Base-by-base conservation (phyloP, 1,284 basidiomycete species). In the Heliocybe sulcata region DNA sequence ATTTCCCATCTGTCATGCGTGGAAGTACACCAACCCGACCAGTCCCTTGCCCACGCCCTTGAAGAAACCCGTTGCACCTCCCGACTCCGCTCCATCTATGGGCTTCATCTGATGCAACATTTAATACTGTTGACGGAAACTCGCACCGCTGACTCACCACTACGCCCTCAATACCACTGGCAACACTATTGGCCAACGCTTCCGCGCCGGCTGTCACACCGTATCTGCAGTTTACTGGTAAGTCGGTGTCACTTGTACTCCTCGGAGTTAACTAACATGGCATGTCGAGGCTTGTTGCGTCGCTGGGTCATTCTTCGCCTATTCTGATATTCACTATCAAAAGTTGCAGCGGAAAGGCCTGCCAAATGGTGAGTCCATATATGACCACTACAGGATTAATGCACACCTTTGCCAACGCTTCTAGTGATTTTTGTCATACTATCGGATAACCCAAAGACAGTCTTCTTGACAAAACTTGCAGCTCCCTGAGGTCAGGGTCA, bases 391-490 rank as follows among this genome's bases (percentile, higher is more conserved):
- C 20, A 14, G 14, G 12, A 47, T 29, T 23, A 22, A 48, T 31
- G 51, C 42, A 23, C 56, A 90, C 92, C 97, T 80, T 99, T 99
- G 42, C 96, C 94, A 60, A 99, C 87, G 67, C 92, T 96, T 58
- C 94, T 92, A 0, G 97, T 99, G 64, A 99, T 89, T 72, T 98
- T 99, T 25, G 95, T 96, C 69, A 99, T 80, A 66, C 92, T 96
- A 68, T 99, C 95, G 35, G 92, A 91, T 52, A 99, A 72, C 31
- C 97, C 97, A 65, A 98, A 99, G 11, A 98, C 92, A 0, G 96
- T 98, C 76, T 99, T 99, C 77, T 98, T 98, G 54, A 98, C 92
- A 65, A 99, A 96, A 67, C 94, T 98, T 9, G 97, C 95, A 0
- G 97, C 97, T 35, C 97, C 94, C 85, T 93, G 67, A 25, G 38